Evolutionary conservation across 2,329 filamentous ascomycete genomes (phyloP).

Genomic region (Neopestalotiopsis sp.): DNA sequence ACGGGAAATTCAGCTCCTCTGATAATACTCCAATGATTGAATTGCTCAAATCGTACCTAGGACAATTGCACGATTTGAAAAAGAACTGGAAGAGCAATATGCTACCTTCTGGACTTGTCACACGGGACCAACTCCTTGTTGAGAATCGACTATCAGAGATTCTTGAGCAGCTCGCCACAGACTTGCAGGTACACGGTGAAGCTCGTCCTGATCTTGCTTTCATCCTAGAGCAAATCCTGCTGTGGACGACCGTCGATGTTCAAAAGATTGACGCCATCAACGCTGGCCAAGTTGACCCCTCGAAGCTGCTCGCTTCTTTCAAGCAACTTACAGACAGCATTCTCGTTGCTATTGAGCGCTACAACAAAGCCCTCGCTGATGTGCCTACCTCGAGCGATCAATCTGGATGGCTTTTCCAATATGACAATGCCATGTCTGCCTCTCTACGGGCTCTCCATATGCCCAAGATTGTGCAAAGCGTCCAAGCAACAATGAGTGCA

Average conservation of each 20-base stretch:
- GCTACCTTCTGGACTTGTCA: conserved; percentile 59
- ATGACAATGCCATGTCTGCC: conserved; percentile 56
- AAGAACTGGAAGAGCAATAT: conserved; percentile 45
- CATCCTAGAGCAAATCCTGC: conserved; percentile 67
- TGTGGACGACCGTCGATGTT: conserved; percentile 60
- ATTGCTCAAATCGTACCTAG: conserved; percentile 56
- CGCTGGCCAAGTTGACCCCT: conserved; percentile 36
- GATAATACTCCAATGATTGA: conserved; percentile 52
- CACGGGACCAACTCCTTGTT: conserved; percentile 40
- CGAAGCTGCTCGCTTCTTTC: conserved; percentile 60
- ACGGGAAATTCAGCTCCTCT: conserved; percentile 66
- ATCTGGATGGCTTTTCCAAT: conserved; percentile 64
- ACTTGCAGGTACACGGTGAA: conserved; percentile 35
- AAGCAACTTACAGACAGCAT: conserved; percentile 75
- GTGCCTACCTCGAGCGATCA: conserved; percentile 67
- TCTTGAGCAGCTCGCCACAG: conserved; percentile 46
- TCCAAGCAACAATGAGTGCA: conserved; percentile 34
- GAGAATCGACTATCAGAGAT: conserved; percentile 46
- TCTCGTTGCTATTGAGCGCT: conserved; percentile 79
- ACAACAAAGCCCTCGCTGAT: conserved; percentile 60
- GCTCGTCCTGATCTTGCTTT: conserved; percentile 66
- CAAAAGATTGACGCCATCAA: conserved; percentile 25
- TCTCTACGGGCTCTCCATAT: conserved; percentile 66
- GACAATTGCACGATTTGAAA: conserved; percentile 51
- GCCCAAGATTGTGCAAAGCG: conserved; percentile 54